Conservation (phyloP, 1,284 basidiomycete genomes). For the Ceratobasidium sp. region DNA sequence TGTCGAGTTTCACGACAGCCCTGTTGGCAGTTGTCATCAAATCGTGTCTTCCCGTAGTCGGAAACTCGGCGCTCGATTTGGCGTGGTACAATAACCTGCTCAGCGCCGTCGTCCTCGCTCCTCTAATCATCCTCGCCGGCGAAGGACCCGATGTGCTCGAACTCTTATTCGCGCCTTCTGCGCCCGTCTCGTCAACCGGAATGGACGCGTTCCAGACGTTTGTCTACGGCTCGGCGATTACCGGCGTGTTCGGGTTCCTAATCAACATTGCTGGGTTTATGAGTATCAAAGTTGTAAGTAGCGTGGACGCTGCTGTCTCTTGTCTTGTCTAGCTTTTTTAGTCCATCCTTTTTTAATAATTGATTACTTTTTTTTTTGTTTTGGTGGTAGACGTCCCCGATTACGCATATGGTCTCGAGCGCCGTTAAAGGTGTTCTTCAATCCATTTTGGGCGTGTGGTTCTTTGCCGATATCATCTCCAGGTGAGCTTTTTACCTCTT, state of each 20-base stretch:
- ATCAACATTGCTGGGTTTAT: conserved; percentile 89
- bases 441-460: conserved; percentile 77
- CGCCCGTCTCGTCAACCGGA: conserved; percentile 53
- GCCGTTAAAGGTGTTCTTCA: conserved; percentile 85
- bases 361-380: neutral
- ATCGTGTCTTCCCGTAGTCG: conserved; percentile 77
- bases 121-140: conserved; percentile 78
- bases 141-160: conserved; percentile 72
- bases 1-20: conserved; percentile 81
- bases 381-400: conserved; percentile 74
- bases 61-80: conserved; percentile 80
- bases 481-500: too few species aligned
- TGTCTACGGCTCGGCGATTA: conserved; percentile 79
- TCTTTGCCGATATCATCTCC: conserved; percentile 81
- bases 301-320: conserved; percentile 18
- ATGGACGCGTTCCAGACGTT: conserved; percentile 74
- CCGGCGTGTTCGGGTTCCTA: conserved; percentile 84
- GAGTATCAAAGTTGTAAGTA: conserved; percentile 78
- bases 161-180: conserved; percentile 63
- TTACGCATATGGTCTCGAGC: conserved; percentile 91
- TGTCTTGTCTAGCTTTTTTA: conserved; percentile 15
- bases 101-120: conserved; percentile 67
- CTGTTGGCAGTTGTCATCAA: conserved; percentile 89
- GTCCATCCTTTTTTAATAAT: conserved; percentile 17
- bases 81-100: conserved; percentile 88